Base-by-base conservation (phyloP, 1,284 basidiomycete species). In the Exsudoporus floridanus region DNA sequence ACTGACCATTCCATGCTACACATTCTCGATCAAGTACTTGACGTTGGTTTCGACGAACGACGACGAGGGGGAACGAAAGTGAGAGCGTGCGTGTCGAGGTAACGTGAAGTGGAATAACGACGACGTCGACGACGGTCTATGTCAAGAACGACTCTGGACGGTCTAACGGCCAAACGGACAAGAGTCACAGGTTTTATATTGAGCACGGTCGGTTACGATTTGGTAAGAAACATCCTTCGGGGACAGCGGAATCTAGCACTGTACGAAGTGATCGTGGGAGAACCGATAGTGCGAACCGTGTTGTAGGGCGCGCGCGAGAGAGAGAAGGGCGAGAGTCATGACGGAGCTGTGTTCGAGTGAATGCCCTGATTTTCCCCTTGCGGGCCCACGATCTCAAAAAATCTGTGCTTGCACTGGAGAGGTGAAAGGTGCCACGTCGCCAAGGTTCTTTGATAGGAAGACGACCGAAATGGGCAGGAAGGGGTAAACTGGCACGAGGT, bases 1-100 rank as follows among this genome's bases (percentile, higher is more conserved):
- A 52, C 72, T 56, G 47, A 77, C 76, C 74, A 72, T 69, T 78
- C 76, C 66, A 74, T 72, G 56, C 58, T 70, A 50, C 76, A 78
- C 76, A 78, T 77, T 42, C n/a, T 63, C 13, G 56, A 19, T 25
- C n/a, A n/a, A n/a, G n/a, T 13, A 19, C 3, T 50, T 37, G 43
- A 42, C 3, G 49, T 50, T 51, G 41, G 48, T 36, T 56, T 46
- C 14, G 40, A 23, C 0, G 31, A 44, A 25, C 25, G 25, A 34
- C 2, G 54, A 39, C 3, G 47, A 49, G 23, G 41, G 36, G 13
- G 28, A n/a, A 44, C 18, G 18, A 43, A 28, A 21, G 36, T 13
- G 27, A 41, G 35, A n/a, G n/a, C 7, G 58, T 27, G 27, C 36
- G 40, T 30, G 48, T 50, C 12, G 16, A 44, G 41, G 35, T 23